These are phyloP conservation scores for Pseudonectria foliicola DNA, from an alignment of 2,329 filamentous ascomycete genomes.

Conservation along the genomic window DNA sequence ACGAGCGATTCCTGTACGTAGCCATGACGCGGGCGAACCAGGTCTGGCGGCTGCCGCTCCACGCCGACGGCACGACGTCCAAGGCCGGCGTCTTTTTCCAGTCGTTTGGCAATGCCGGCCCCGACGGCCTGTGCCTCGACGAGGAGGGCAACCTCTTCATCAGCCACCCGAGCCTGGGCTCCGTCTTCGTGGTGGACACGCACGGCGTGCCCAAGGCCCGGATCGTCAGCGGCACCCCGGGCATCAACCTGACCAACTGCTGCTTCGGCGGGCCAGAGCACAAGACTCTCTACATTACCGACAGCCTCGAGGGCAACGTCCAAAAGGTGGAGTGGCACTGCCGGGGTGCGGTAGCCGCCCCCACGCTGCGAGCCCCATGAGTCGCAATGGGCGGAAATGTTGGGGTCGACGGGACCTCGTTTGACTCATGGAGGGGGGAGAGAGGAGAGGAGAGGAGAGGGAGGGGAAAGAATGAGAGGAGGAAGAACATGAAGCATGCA, in stretches of 20 bases:
- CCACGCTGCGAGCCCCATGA: background rate
- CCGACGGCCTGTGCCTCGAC: conserved; percentile 32
- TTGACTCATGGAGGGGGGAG: no score
- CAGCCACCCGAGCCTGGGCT: conserved; percentile 29
- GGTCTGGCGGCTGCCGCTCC: conserved; percentile 34
- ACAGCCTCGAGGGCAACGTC: conserved; percentile 31
- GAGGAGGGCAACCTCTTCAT: conserved; percentile 32
- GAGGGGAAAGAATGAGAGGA: no score
- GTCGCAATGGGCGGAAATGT: no score
- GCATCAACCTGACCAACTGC: conserved; percentile 33
- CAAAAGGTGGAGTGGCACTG: conserved; percentile 29
- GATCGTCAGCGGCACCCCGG: conserved; percentile 24
- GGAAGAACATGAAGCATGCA: no score
- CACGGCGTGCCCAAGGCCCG: conserved; percentile 31
- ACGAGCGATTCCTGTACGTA: conserved; percentile 33
- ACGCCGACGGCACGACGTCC: conserved; percentile 30
- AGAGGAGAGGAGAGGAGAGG: no score
- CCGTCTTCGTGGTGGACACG: conserved; percentile 29
- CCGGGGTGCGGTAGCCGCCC: conserved; percentile 11
- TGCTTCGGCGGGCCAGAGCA: conserved; percentile 32
- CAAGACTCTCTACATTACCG: conserved; percentile 33
- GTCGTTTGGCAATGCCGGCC: conserved; percentile 32
- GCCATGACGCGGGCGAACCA: conserved; percentile 34
- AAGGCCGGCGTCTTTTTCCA: conserved; percentile 34
- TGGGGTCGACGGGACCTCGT: no score